phyloP scores from a whole-genome alignment of 805 yeast species.

The Sporopachydermia quercuum region DNA sequence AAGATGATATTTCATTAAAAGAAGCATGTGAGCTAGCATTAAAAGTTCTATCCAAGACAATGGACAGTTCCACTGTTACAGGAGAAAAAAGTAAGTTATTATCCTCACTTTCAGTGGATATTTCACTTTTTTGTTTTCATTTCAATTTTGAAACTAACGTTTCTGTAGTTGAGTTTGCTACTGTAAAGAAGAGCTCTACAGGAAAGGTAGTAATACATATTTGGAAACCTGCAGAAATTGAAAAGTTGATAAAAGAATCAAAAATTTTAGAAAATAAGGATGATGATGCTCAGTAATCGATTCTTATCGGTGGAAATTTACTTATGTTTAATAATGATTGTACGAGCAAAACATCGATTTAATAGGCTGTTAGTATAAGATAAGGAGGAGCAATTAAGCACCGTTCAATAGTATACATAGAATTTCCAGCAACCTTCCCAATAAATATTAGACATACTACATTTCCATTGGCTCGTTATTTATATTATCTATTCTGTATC shows the following conservation, averaged over 20 bases:
- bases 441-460: too few species aligned
- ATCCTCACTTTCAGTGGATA: neutral
- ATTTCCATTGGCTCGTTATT: too few species aligned
- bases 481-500: too few species aligned
- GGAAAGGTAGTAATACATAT: constrained; percentile 52
- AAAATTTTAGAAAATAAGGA: constrained; percentile 53
- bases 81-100: constrained; percentile 46
- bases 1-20: constrained; percentile 50
- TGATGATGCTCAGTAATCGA: too few species aligned
- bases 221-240: constrained; percentile 72
- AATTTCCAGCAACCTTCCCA: too few species aligned
- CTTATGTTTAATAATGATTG: too few species aligned
- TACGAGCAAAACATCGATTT: too few species aligned
- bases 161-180: constrained; percentile 60
- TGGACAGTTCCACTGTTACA: constrained; percentile 74
- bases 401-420: too few species aligned
- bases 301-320: too few species aligned
- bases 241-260: constrained; percentile 49
- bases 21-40: constrained; percentile 82
- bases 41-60: constrained; percentile 84
- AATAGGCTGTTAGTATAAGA: too few species aligned
- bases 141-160: neutral
- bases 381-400: too few species aligned
- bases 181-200: constrained; percentile 34
- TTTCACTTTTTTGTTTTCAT: neutral